Evolutionary conservation across 2,329 filamentous ascomycete species (phyloP).

Genomic region (Botrytis pseudocinerea): DNA sequence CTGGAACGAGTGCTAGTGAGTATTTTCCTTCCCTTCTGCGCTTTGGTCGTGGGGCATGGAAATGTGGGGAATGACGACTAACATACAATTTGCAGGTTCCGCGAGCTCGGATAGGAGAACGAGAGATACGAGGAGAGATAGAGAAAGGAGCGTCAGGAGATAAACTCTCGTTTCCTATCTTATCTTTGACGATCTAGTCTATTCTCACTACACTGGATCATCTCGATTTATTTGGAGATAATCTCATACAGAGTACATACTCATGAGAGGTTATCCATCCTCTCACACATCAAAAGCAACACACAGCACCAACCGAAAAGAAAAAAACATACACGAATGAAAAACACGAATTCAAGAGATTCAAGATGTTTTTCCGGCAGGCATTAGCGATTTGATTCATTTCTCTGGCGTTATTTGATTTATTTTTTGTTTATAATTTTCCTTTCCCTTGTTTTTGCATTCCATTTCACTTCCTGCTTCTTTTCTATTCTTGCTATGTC

Average conservation of each 20-base stretch:
- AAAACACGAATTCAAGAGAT: background rate
- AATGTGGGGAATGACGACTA: background rate
- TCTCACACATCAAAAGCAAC: background rate
- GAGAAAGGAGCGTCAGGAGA: conserved; percentile 21
- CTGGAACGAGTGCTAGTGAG: conserved; percentile 41
- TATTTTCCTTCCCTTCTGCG: conserved; percentile 17
- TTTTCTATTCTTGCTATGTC: background rate
- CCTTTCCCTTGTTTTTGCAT: background rate
- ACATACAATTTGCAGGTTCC: conserved; percentile 33
- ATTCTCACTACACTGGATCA: background rate
- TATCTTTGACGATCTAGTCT: background rate
- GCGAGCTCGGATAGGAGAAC: conserved; percentile 39
- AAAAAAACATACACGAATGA: background rate
- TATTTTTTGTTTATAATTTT: conserved; percentile 7
- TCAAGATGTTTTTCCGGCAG: background rate
- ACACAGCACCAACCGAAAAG: background rate
- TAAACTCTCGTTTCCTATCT: background rate
- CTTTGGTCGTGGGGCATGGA: background rate
- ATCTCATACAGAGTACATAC: background rate
- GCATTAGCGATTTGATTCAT: conserved; percentile 20
- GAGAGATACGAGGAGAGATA: conserved; percentile 29
- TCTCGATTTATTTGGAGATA: background rate
- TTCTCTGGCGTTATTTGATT: conserved; percentile 16
- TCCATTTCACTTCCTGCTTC: background rate
- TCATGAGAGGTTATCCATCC: background rate